Evolutionary conservation across 2,329 filamentous ascomycete genomes (phyloP).

Genomic region (Incumbomyces delicatus): DNA sequence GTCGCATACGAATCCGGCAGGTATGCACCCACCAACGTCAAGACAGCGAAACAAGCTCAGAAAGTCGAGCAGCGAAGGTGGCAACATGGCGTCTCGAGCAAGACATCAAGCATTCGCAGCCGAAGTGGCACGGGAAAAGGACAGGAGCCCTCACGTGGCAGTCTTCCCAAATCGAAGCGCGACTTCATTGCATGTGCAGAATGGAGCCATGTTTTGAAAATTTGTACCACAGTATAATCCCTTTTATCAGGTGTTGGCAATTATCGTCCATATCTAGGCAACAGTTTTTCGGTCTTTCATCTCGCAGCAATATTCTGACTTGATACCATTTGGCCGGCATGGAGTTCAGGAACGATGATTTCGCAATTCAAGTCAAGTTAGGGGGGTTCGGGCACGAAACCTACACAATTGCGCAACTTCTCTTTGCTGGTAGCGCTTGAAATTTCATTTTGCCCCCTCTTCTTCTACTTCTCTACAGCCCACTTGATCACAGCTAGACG

Average conservation of each 20-base stretch:
- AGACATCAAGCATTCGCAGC: slow-evolving; percentile 30
- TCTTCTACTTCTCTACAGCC: too few relatives aligned
- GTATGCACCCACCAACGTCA: slow-evolving; percentile 7
- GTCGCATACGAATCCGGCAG: slow-evolving; percentile 1
- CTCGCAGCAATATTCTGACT: background rate
- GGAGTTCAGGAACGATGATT: too few relatives aligned
- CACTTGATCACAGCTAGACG: too few relatives aligned
- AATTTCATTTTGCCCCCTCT: too few relatives aligned
- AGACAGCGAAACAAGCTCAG: slow-evolving; percentile 33
- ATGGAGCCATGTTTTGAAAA: slow-evolving; percentile 19
- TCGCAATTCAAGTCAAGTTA: too few relatives aligned
- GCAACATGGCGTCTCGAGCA: slow-evolving; percentile 37
- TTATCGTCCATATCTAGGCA: too few relatives aligned
- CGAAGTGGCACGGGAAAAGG: slow-evolving; percentile 16
- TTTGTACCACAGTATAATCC: too few relatives aligned
- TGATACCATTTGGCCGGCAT: background rate
- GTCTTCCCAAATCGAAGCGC: slow-evolving; percentile 20
- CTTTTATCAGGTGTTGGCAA: too few relatives aligned
- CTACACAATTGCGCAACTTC: too few relatives aligned
- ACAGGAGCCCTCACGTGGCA: slow-evolving; percentile 13
- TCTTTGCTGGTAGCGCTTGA: too few relatives aligned
- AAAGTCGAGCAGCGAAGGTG: slow-evolving; percentile 43
- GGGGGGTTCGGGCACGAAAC: too few relatives aligned
- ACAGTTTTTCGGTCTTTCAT: background rate
- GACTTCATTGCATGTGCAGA: slow-evolving; percentile 15